Conservation (phyloP, 2,329 filamentous ascomycete species). For the Botrytis galanthina region DNA sequence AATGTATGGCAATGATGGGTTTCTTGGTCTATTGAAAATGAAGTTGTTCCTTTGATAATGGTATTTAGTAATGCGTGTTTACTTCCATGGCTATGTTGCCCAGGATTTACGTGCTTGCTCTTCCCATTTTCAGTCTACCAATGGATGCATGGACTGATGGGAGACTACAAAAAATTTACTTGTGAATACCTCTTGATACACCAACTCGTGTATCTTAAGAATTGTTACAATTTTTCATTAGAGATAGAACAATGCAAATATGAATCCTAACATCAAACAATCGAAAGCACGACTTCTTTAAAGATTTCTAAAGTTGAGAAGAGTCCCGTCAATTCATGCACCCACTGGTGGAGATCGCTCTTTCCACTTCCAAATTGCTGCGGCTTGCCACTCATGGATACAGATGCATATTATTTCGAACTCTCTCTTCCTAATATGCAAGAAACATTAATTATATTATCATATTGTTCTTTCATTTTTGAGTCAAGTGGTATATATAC, state of each 20-base stretch:
- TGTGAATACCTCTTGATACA: no score
- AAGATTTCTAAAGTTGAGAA: no score
- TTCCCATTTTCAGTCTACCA: background rate
- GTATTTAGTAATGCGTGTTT: background rate
- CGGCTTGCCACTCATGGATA: background rate
- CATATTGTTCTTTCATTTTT: background rate
- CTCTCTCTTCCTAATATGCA: background rate
- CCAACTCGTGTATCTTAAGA: no score
- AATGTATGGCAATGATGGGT: background rate
- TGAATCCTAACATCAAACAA: no score
- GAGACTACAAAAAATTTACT: no score
- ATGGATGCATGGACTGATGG: no score
- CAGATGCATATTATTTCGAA: background rate
- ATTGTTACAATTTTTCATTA: no score
- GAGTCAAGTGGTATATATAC: background rate
- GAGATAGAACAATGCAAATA: no score
- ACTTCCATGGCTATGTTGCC: background rate
- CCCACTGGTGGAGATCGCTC: background rate
- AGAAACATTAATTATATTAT: background rate
- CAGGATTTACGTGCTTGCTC: background rate
- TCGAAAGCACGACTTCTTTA: no score
- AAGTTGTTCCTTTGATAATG: background rate
- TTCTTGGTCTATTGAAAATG: background rate
- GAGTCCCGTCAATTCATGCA: no score
- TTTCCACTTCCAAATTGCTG: background rate